Evolutionary conservation across 805 yeast genomes (phyloP).

Genomic region (Komagataella phaffii): DNA sequence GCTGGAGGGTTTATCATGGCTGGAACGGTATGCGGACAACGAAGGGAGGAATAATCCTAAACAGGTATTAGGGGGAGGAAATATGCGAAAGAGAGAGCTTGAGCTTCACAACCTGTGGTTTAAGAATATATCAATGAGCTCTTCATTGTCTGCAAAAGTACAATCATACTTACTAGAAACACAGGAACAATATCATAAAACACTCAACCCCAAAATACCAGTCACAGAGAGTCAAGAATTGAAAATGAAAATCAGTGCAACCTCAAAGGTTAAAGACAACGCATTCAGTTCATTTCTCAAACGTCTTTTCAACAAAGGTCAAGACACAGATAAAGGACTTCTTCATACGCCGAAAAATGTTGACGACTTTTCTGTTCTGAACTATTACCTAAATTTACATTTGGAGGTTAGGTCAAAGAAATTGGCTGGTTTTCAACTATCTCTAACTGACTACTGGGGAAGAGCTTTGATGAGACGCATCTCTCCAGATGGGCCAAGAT

Average conservation of each 20-base stretch:
- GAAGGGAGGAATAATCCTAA: slow-evolving; percentile 4
- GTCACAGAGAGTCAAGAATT: background rate
- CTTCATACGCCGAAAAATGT: background rate
- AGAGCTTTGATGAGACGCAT: slow-evolving; percentile 38
- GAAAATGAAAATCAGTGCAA: background rate
- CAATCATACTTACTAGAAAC: background rate
- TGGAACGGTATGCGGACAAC: slow-evolving; percentile 16
- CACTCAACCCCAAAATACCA: background rate
- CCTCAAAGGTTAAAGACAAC: slow-evolving; percentile 2
- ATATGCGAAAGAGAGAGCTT: background rate
- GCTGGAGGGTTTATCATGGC: slow-evolving; percentile 43
- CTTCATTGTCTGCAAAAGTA: background rate
- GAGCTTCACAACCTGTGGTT: background rate
- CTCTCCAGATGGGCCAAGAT: slow-evolving; percentile 21
- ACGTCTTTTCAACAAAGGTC: background rate
- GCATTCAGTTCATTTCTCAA: slow-evolving; percentile 5
- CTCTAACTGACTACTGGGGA: slow-evolving; percentile 62
- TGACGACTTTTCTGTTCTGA: slow-evolving; percentile 15
- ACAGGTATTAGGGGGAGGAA: background rate
- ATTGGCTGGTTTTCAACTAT: slow-evolving; percentile 35
- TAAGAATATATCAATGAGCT: background rate
- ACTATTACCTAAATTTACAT: slow-evolving; percentile 40
- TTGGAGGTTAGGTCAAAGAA: slow-evolving; percentile 39
- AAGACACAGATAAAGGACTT: background rate
- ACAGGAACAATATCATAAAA: background rate